These are phyloP conservation scores for Cornus florida DNA, from an alignment of 148 eudicot species.

Conservation along the genomic window DNA sequence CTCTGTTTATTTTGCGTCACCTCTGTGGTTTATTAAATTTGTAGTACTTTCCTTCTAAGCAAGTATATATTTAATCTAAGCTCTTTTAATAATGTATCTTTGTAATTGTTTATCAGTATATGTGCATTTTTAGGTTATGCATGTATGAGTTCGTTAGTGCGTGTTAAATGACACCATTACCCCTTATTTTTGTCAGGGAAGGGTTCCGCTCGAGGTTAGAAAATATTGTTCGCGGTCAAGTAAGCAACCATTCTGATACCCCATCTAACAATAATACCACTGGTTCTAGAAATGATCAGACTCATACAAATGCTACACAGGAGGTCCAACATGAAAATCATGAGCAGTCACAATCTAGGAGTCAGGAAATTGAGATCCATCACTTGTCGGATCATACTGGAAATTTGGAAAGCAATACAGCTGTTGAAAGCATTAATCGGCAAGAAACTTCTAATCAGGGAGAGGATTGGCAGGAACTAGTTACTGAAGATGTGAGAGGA, in stretches of 20 bases:
- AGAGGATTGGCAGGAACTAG: conserved; percentile 48
- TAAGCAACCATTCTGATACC: conserved; percentile 49
- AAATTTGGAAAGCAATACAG: conserved; percentile 34
- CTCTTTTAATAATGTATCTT: too few relatives aligned
- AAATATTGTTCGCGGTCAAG: conserved; percentile 66
- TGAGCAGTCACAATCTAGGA: conserved; percentile 39
- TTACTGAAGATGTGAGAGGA: conserved; percentile 48
- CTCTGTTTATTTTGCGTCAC: neutral
- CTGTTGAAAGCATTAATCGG: conserved; percentile 35
- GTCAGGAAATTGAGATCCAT: conserved; percentile 39
- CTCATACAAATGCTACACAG: conserved; percentile 31
- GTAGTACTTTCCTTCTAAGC: neutral
- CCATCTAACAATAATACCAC: conserved; percentile 33
- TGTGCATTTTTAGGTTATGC: neutral
- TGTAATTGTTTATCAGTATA: neutral
- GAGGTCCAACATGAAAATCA: conserved; percentile 47
- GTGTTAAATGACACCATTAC: conserved; percentile 1
- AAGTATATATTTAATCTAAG: neutral
- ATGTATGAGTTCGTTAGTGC: neutral
- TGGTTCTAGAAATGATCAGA: conserved; percentile 50
- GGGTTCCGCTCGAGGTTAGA: conserved; percentile 78
- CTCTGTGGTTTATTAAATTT: neutral
- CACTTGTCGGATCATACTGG: conserved; percentile 38
- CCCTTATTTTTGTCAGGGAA: conserved; percentile 50
- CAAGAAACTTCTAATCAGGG: conserved; percentile 40